phyloP scores from a whole-genome alignment of 495 filamentous ascomycete genomes.

The Trichocladium uniseriatum region DNA sequence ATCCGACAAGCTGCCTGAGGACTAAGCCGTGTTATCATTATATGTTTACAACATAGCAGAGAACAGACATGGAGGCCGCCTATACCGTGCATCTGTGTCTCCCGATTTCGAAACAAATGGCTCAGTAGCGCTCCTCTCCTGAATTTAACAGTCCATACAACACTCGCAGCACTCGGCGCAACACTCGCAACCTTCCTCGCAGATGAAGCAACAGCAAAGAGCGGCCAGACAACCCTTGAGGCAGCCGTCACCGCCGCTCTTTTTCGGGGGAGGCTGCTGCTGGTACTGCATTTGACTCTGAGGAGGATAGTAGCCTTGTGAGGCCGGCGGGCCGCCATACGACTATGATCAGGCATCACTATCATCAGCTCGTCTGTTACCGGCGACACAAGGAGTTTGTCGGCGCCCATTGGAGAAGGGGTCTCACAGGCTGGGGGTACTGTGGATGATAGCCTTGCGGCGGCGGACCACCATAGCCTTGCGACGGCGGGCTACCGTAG shows the following conservation, averaged over 20 bases:
- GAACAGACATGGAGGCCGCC: no score
- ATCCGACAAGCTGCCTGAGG: no score
- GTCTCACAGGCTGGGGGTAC: constrained; percentile 24
- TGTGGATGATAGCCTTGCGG: constrained; percentile 18
- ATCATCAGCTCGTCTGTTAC: background rate
- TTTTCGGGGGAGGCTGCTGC: constrained; percentile 47
- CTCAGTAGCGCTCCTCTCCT: background rate
- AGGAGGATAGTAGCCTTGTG: constrained; percentile 25
- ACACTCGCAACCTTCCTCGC: constrained; percentile 70
- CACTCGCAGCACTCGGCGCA: constrained; percentile 64
- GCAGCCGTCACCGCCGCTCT: constrained; percentile 47
- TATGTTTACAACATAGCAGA: no score
- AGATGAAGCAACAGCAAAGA: constrained; percentile 70
- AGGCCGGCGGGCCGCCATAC: constrained; percentile 12
- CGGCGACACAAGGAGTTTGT: background rate
- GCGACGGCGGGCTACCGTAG: constrained; percentile 9
- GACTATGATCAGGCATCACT: constrained; percentile 3
- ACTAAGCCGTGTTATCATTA: no score
- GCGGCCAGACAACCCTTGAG: constrained; percentile 56
- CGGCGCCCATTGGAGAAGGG: background rate
- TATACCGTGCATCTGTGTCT: no score
- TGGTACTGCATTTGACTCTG: constrained; percentile 43
- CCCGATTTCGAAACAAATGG: no score
- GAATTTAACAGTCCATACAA: constrained; percentile 41
- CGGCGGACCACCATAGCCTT: constrained; percentile 11